Conservation (phyloP, 805 yeast species). For the Schizosaccharomyces cryophilus region DNA sequence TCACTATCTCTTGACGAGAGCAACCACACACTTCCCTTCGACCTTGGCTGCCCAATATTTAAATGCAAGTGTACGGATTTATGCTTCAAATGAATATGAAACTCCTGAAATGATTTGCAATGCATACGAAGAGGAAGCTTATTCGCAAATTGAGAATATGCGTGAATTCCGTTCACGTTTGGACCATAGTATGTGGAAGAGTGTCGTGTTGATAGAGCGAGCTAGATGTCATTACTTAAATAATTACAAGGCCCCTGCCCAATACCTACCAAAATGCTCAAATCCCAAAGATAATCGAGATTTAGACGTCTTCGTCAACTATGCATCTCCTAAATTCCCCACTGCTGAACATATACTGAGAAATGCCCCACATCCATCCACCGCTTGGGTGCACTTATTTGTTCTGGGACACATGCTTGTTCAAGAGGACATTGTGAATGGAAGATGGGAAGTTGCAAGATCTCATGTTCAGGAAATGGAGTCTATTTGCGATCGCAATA, state of each 20-base stretch:
- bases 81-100: slow-evolving; percentile 21
- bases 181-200: slow-evolving; percentile 19
- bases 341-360: neutral
- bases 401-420: neutral
- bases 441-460: neutral
- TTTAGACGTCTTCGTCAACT: neutral
- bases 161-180: slow-evolving; percentile 33
- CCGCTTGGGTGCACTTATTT: neutral
- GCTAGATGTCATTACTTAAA: neutral
- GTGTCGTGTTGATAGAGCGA: neutral
- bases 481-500: neutral
- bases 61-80: slow-evolving; percentile 23
- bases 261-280: neutral
- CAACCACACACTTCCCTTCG: slow-evolving; percentile 22
- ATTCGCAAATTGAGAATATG: slow-evolving; percentile 43
- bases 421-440: neutral
- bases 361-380: neutral
- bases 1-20: slow-evolving; percentile 26
- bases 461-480: neutral
- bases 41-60: slow-evolving; percentile 16
- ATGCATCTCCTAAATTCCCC: neutral
- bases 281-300: neutral
- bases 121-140: slow-evolving; percentile 35
- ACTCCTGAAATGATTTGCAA: slow-evolving; percentile 25
- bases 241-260: neutral